These are phyloP conservation scores for Taphrina communis DNA, from an alignment of 1,139 yeast species.

Conservation along the genomic window DNA sequence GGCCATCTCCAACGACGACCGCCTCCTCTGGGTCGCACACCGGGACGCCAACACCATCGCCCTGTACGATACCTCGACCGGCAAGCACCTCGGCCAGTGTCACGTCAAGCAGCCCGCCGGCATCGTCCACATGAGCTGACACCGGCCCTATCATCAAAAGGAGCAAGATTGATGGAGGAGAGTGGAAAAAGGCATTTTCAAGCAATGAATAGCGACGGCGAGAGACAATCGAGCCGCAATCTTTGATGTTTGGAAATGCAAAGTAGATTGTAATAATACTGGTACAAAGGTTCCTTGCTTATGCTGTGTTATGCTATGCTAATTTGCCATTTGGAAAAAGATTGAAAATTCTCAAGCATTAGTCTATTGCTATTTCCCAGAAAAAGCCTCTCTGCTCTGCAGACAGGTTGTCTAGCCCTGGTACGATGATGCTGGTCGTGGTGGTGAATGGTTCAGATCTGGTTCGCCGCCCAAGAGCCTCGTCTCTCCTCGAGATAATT, in stretches of 20 bases:
- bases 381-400: too few species aligned
- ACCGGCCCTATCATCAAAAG: not conserved
- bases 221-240: not conserved
- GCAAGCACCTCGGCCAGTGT: slow-evolving; percentile 8
- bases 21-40: slow-evolving; percentile 2
- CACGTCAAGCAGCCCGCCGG: slow-evolving; percentile 7
- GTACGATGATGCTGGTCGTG: not conserved
- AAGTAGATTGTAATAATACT: not conserved
- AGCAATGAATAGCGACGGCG: not conserved
- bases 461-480: slow-evolving; percentile 5
- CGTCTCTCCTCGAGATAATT: not conserved
- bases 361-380: too few species aligned
- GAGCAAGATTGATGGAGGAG: too few species aligned
- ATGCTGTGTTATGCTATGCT: slow-evolving; percentile 3
- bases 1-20: slow-evolving; percentile 9
- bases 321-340: too few species aligned
- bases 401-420: too few species aligned
- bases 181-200: too few species aligned
- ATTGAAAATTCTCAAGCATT: too few species aligned
- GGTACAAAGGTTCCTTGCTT: not conserved
- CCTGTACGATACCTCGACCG: not conserved
- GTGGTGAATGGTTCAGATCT: not conserved
- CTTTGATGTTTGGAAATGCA: not conserved
- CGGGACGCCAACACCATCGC: not conserved
- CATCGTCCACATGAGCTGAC: slow-evolving; percentile 22